These are phyloP conservation scores for Pythium brassicae DNA, from an alignment of 352 stramenopile genomes.

Conservation along the genomic window DNA sequence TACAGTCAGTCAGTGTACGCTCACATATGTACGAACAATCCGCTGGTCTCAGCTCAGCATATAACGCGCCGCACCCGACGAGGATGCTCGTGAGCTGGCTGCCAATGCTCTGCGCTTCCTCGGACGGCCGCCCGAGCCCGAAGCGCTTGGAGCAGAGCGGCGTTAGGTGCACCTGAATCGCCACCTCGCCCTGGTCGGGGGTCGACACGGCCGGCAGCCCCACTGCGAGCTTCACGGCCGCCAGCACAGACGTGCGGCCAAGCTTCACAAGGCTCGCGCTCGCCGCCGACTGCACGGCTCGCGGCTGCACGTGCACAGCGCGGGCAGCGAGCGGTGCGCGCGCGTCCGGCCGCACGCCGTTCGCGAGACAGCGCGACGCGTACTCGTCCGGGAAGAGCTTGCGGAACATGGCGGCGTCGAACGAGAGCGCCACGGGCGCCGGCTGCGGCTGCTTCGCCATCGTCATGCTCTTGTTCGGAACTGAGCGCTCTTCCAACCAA, in stretches of 20 bases:
- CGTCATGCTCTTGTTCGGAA: too few relatives aligned
- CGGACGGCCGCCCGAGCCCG: constrained; percentile 57
- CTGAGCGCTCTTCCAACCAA: too few relatives aligned
- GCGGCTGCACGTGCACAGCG: constrained; percentile 57
- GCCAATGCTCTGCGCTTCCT: constrained; percentile 73
- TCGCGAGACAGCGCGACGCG: constrained; percentile 54
- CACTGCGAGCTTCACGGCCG: constrained; percentile 70
- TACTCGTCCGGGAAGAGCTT: constrained; percentile 79
- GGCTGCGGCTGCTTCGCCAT: neutral
- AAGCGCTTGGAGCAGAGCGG: constrained; percentile 76
- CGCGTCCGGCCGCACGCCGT: constrained; percentile 52
- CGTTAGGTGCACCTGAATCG: constrained; percentile 76
- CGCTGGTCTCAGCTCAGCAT: too few relatives aligned
- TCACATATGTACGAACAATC: neutral
- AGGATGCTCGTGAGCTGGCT: constrained; percentile 75
- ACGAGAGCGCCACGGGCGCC: constrained; percentile 31
- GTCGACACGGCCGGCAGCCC: constrained; percentile 61
- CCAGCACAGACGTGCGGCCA: constrained; percentile 66
- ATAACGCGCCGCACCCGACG: constrained; percentile 61
- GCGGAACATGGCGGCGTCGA: constrained; percentile 64
- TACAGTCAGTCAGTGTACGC: neutral
- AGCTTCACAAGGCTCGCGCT: constrained; percentile 76
- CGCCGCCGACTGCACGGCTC: constrained; percentile 54
- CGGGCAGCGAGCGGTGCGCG: constrained; percentile 42
- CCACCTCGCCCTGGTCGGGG: constrained; percentile 74